phyloP scores from a whole-genome alignment of 2,329 filamentous ascomycete genomes.

The Diaporthe sp. region DNA sequence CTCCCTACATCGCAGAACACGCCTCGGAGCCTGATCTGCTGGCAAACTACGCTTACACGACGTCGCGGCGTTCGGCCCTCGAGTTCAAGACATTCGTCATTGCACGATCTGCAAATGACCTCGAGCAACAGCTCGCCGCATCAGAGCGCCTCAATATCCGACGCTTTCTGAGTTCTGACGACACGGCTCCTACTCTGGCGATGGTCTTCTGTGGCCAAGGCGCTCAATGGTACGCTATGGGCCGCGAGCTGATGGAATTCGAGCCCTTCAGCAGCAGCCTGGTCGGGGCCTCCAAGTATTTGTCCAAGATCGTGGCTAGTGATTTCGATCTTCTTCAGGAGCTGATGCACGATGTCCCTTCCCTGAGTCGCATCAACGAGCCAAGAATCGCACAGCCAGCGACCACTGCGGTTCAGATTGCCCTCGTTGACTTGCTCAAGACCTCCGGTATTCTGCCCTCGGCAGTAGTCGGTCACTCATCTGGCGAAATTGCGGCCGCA shows the following conservation, averaged over 20 bases:
- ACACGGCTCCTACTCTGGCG: constrained; percentile 42
- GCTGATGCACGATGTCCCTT: constrained; percentile 27
- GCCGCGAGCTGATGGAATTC: constrained; percentile 51
- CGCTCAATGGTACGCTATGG: constrained; percentile 56
- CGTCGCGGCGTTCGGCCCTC: constrained; percentile 60
- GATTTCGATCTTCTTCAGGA: constrained; percentile 47
- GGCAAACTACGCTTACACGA: constrained; percentile 61
- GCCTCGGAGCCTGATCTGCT: constrained; percentile 46
- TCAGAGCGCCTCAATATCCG: constrained; percentile 13
- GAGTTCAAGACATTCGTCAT: constrained; percentile 59
- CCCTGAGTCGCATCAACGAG: constrained; percentile 34
- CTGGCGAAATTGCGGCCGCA: constrained; percentile 62
- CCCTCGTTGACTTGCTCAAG: constrained; percentile 47
- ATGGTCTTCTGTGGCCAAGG: constrained; percentile 55
- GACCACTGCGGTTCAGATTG: constrained; percentile 41
- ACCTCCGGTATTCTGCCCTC: constrained; percentile 31
- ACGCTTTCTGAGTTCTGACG: constrained; percentile 27
- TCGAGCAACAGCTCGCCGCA: constrained; percentile 46
- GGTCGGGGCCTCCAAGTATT: constrained; percentile 47
- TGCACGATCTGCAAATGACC: constrained; percentile 52
- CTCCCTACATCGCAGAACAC: constrained; percentile 48
- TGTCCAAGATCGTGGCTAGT: constrained; percentile 44
- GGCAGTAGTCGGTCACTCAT: constrained; percentile 60
- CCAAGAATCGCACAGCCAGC: constrained; percentile 40
- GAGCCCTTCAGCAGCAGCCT: constrained; percentile 48